Base-by-base conservation (phyloP, 2,329 filamentous ascomycete species). In the Xylariaceae sp. region DNA sequence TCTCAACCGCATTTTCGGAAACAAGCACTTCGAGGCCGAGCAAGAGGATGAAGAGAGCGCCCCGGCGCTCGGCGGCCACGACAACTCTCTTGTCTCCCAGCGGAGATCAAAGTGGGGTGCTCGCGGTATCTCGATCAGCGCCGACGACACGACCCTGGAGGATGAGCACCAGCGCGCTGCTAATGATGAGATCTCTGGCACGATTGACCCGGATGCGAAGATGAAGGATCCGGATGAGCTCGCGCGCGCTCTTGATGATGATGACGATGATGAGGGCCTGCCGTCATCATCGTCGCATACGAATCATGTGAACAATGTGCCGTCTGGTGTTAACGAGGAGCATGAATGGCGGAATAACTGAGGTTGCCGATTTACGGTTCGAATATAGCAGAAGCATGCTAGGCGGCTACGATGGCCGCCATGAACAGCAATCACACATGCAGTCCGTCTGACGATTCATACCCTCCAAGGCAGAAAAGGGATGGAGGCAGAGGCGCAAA, bases 1-100 rank as follows among this genome's bases (percentile, higher is more conserved):
- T 34, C 83, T 97, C 8, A 84, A 84, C 65, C 84, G 87, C 54
- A 86, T 96, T 64, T 87, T 96, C 61, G 90, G 88, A 57, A 66
- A 72, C 57, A 82, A 81, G 76, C 73, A 78, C 66, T 73, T 78
- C 34, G 77, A 80, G 56, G 72, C 77, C 56, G 75, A 76, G n/a
- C 75, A 77, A n/a, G 78, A 84, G 15, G 85, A 87, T 59, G 85
- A 88, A 67, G 85, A 88, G 71, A 82, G 80, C 49, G 76, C 75
- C 1, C 80, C 79, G 2, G 79, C 77, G 18, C 71, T 83, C 5
- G 52, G 62, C 17, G 52, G 61, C 17, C 64, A 64, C 44, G 61
- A 64, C 4, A 62, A 72, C 48, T 67, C 66, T n/a, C 64, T 70
- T 45, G 64, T 69, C 56, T 45, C 61, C 64, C 42, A 70, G 68